Evolutionary conservation across 2,329 filamentous ascomycete species (phyloP).

Genomic region (Cercospora berteroae): DNA sequence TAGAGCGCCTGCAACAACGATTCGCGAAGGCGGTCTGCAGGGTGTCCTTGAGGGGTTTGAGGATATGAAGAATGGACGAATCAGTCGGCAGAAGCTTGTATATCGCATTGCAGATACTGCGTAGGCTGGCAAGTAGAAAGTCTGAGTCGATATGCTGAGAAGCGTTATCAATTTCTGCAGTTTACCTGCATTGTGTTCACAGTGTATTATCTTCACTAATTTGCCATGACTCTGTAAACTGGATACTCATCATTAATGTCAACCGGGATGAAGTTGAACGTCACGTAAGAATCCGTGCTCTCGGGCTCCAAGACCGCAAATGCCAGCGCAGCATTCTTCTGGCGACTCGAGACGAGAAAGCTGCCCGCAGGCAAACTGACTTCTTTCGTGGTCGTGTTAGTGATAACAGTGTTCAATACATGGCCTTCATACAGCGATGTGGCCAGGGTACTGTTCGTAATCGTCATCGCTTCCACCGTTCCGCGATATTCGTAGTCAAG

Average conservation of each 20-base stretch:
- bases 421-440: conserved; percentile 38
- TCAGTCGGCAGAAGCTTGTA: conserved; percentile 51
- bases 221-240: conserved; percentile 29
- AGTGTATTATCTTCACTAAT: background rate
- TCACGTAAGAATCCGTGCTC: conserved; percentile 41
- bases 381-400: conserved; percentile 30
- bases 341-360: conserved; percentile 38
- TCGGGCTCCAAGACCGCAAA: conserved; percentile 42
- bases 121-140: background rate
- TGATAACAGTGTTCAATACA: conserved; percentile 37
- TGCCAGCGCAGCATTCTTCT: conserved; percentile 41
- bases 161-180: background rate
- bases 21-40: conserved; percentile 44
- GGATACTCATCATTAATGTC: conserved; percentile 39
- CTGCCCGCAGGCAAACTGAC: conserved; percentile 37
- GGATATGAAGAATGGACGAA: conserved; percentile 44
- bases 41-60: conserved; percentile 46
- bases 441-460: conserved; percentile 34
- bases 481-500: conserved; percentile 34
- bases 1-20: conserved; percentile 43
- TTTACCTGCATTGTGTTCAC: background rate
- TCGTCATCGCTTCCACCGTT: conserved; percentile 38
- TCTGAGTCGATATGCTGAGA: too few species aligned
- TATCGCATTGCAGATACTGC: conserved; percentile 35
- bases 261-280: conserved; percentile 39